Evolutionary conservation across 2,329 filamentous ascomycete genomes (phyloP), one percentile per base, ranked within the genome.

Genomic region (Fusarium mexicanum): DNA sequence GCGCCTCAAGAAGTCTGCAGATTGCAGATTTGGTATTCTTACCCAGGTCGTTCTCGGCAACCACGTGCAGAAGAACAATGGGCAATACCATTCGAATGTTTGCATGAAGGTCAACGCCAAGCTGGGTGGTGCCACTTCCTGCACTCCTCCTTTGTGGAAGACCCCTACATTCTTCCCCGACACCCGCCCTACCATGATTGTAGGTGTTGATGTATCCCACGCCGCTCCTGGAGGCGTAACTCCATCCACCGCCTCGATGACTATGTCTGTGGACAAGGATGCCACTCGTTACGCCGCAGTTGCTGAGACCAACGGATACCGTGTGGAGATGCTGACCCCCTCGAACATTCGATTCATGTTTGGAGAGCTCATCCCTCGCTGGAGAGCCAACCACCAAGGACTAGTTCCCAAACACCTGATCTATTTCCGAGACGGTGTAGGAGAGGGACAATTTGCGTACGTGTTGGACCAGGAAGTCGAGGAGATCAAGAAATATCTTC

Each of bases 21-120:
- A 99, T 76, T 96, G 94, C 79, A 91, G 94, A 40, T 95, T 91
- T 73, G 95, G 93, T n/a, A 88, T 95, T 20, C 87, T 94, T 1
- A 94, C 94, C 0, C 96, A 98, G 80, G 92, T 95, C 71, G 80
- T 98, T n/a, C 91, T 95, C 74, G 85, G 87, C 6, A 84, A 84
- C 1, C 92, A 97, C 67, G 93, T 96, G 2, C 77, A 84, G 43
- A 92, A 92, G 80, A 90, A 89, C 22, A 90, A 93, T 29, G 88
- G 88, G 0, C 96, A 99, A 78, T 98, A 98, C 83, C 92, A 94
- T 78, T 96, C 94, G 2, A 99, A 99, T 71, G 94, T 99, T 1
- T 89, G 91, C 73, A 96, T 99, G 94, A 99, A 99, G 85, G 91
- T 99, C 74, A 98, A 99, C 77, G 93, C 94, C 8, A 99, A 99